Conservation (phyloP, 2,329 filamentous ascomycete species). For the Hirsutella rhossiliensis region DNA sequence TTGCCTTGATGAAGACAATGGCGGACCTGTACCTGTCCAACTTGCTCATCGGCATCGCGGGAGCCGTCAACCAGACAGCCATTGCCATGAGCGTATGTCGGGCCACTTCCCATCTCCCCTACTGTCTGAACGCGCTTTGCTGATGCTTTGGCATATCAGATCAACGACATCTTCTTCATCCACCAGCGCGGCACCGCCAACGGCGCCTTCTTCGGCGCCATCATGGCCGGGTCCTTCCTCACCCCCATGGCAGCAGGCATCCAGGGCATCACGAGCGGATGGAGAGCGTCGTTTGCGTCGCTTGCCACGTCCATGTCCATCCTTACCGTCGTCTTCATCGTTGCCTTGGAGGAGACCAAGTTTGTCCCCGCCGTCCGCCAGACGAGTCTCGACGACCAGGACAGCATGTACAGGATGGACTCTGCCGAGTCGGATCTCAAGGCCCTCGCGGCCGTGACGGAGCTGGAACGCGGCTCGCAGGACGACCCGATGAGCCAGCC, state of each 20-base stretch:
- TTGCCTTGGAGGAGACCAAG: conserved; percentile 17
- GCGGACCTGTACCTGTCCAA: conserved; percentile 31
- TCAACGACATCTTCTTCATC: conserved; percentile 1
- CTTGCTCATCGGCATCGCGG: conserved; percentile 19
- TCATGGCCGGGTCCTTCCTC: not conserved
- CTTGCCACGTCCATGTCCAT: conserved; percentile 11
- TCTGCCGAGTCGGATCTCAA: no score
- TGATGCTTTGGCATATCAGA: no score
- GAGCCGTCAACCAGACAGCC: conserved; percentile 23
- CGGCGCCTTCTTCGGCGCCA: not conserved
- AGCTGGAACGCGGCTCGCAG: no score
- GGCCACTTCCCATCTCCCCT: no score
- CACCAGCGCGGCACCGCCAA: conserved; percentile 1
- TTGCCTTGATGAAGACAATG: conserved; percentile 25
- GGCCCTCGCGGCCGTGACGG: no score
- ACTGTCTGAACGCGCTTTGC: no score
- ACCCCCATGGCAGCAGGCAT: not conserved
- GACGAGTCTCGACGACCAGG: not conserved
- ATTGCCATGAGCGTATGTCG: not conserved
- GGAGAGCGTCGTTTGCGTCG: conserved; percentile 14
- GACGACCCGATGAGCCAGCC: no score
- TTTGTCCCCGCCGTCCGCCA: conserved; percentile 8
- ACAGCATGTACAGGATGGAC: not conserved
- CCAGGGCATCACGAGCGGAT: conserved; percentile 5
- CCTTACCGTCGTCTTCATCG: conserved; percentile 11